Percentiles rank a stretch among this genome's conserved stretches.
Evolutionary conservation across 2,329 filamentous ascomycete genomes (phyloP).

Genomic region (Dothistroma septosporum): DNA sequence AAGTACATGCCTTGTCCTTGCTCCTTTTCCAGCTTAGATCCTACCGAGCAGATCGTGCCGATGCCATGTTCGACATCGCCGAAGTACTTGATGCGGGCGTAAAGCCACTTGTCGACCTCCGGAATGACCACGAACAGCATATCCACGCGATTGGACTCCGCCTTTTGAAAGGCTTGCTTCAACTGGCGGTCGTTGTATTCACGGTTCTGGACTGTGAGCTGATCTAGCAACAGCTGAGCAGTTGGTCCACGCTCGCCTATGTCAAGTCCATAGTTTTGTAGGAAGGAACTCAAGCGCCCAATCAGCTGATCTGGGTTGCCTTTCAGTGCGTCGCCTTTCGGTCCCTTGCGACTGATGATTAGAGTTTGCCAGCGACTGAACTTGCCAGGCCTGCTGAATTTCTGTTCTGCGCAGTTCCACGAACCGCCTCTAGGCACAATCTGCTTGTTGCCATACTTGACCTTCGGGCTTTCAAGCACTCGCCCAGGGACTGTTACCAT

Average conservation of each 20-base stretch:
- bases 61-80: conserved; percentile 66
- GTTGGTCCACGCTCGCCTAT: conserved; percentile 22
- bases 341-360: conserved; percentile 22
- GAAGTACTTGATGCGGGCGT: conserved; percentile 63
- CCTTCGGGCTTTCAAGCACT: conserved; percentile 57
- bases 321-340: conserved; percentile 14
- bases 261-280: conserved; percentile 27
- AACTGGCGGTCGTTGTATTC: conserved; percentile 25
- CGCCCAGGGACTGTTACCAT: conserved; percentile 71
- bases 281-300: conserved; percentile 12
- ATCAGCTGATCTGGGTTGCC: conserved; percentile 16
- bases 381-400: conserved; percentile 52
- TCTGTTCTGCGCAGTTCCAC: conserved; percentile 41
- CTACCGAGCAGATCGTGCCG: conserved; percentile 63
- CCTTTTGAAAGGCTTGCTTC: conserved; percentile 20
- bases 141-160: conserved; percentile 31
- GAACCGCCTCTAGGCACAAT: conserved; percentile 23
- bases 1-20: conserved; percentile 32
- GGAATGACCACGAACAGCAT: conserved; percentile 61
- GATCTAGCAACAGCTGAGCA: conserved; percentile 11
- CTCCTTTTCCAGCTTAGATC: conserved; percentile 46
- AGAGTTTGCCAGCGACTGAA: conserved; percentile 48
- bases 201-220: conserved; percentile 21
- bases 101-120: conserved; percentile 50
- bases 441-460: conserved; percentile 54